phyloP scores from a whole-genome alignment of 73 alveolate species.

The Symbiodinium natans region DNA sequence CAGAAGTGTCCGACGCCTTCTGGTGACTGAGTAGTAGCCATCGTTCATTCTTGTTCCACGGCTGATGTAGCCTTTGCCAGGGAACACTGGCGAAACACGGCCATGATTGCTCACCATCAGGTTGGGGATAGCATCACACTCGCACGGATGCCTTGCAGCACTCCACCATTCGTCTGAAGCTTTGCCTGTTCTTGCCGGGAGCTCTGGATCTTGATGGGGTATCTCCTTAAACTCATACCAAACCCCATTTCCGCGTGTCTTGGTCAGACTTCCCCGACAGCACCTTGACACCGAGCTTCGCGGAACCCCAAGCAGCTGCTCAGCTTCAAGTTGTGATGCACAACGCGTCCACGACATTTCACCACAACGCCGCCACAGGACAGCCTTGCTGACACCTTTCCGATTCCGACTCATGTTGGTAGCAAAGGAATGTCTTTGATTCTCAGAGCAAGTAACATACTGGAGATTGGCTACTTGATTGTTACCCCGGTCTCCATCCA shows the following conservation, averaged over 20 bases:
- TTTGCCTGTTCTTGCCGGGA: neutral
- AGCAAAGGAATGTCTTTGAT: neutral
- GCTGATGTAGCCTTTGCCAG: neutral
- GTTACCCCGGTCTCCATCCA: neutral
- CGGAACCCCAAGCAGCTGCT: neutral
- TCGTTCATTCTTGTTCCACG: neutral
- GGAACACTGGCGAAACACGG: neutral
- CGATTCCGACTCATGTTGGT: neutral
- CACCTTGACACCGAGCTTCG: neutral
- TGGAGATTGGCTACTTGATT: neutral
- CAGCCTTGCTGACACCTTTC: neutral
- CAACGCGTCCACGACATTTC: neutral
- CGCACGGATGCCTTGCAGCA: neutral
- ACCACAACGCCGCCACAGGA: neutral
- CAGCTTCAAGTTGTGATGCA: neutral
- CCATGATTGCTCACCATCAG: neutral
- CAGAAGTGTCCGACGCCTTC: neutral
- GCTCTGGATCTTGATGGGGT: neutral
- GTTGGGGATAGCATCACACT: neutral
- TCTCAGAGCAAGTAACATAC: neutral
- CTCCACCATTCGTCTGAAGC: neutral
- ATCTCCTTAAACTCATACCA: neutral
- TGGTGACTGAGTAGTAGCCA: neutral
- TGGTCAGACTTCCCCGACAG: neutral
- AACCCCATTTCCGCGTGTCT: neutral